Evolutionary conservation across 2,329 filamentous ascomycete genomes (phyloP).

Genomic region (Scortechinia acanthostroma): DNA sequence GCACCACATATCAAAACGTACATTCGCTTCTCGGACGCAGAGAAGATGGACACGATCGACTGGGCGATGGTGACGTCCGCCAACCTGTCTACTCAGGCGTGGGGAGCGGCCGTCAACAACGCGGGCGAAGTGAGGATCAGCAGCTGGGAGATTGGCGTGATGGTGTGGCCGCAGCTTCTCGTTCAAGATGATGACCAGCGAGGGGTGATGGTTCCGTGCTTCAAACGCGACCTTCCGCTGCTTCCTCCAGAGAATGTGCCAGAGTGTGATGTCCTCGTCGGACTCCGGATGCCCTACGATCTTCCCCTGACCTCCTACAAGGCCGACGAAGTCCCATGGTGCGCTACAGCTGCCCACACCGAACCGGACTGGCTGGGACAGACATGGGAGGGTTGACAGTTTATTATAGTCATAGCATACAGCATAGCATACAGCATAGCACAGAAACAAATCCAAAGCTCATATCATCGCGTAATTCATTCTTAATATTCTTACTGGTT

Average conservation of each 20-base stretch:
- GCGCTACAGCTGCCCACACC: neutral
- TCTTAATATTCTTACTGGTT: no score
- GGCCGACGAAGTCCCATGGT: conserved; percentile 40
- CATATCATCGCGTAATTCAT: no score
- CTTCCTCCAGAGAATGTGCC: conserved; percentile 7
- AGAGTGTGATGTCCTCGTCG: conserved; percentile 31
- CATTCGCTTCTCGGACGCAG: conserved; percentile 27
- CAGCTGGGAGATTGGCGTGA: conserved; percentile 51
- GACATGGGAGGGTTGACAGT: neutral
- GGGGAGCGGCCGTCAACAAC: conserved; percentile 30
- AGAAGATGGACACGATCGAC: conserved; percentile 12
- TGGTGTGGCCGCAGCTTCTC: conserved; percentile 41
- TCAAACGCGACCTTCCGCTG: neutral
- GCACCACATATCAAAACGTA: conserved; percentile 60
- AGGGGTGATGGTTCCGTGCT: neutral
- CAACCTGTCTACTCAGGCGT: conserved; percentile 54
- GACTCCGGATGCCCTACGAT: conserved; percentile 52
- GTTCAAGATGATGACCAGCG: conserved; percentile 32
- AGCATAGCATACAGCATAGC: no score
- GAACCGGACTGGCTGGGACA: neutral
- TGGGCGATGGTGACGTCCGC: conserved; percentile 56
- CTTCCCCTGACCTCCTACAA: conserved; percentile 41
- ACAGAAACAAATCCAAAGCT: no score
- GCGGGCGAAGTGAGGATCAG: conserved; percentile 34
- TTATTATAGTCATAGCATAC: neutral